phyloP scores from a whole-genome alignment of 2,329 filamentous ascomycete genomes.

The Penicillium aurantiogriseum region DNA sequence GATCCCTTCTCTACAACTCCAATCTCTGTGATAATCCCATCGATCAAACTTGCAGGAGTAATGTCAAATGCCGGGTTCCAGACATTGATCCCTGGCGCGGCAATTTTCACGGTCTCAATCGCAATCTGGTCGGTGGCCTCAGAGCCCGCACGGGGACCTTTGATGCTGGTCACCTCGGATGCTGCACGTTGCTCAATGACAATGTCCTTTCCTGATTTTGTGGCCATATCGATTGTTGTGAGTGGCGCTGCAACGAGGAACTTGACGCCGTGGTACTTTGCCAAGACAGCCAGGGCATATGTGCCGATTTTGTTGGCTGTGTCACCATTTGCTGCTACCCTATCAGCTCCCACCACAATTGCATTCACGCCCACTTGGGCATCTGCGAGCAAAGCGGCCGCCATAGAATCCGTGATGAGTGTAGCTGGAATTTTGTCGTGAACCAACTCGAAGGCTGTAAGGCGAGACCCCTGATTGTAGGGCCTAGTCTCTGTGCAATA shows the following conservation, averaged over 20 bases:
- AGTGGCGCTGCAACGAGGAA: conserved; percentile 94
- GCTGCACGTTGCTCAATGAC: conserved; percentile 83
- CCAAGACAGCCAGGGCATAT: conserved; percentile 87
- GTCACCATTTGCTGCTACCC: conserved; percentile 93
- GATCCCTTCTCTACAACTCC: conserved; percentile 77
- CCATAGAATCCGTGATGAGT: conserved; percentile 95
- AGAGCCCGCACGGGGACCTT: conserved; percentile 68
- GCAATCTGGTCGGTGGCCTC: conserved; percentile 46
- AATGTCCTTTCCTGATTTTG: conserved; percentile 73
- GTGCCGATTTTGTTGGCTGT: conserved; percentile 99
- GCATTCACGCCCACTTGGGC: conserved; percentile 69
- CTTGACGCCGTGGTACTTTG: conserved; percentile 81
- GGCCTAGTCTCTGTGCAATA: conserved; percentile 97
- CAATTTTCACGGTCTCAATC: conserved; percentile 71
- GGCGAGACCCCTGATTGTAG: conserved; percentile 93
- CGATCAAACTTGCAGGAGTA: conserved; percentile 82
- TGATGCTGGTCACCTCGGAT: conserved; percentile 81
- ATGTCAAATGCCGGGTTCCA: conserved; percentile 99
- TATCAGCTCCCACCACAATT: conserved; percentile 90
- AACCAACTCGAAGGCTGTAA: conserved; percentile 95
- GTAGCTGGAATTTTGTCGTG: conserved; percentile 90
- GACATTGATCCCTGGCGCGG: conserved; percentile 71
- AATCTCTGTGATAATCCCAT: conserved; percentile 90
- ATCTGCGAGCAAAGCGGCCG: conserved; percentile 70
- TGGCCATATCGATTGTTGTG: conserved; percentile 86